Percentiles rank a stretch among this genome's conserved stretches.
These are phyloP conservation scores for Tylopilus sp. DNA, from an alignment of 768 basidiomycete genomes.

Conservation along the genomic window DNA sequence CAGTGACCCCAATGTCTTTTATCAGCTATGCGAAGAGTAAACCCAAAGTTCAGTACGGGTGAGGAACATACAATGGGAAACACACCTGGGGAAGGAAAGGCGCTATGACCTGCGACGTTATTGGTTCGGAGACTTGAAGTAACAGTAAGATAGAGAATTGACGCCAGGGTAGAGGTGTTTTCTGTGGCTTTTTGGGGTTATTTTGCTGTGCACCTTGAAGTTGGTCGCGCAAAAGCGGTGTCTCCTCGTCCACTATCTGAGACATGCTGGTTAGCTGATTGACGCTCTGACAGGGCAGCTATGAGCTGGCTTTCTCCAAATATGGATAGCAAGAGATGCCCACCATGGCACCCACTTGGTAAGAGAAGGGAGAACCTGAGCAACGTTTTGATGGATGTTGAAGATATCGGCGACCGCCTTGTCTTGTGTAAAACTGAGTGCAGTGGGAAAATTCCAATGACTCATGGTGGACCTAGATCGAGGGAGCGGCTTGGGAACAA, in stretches of 20 bases:
- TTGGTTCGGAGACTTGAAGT: constrained; percentile 70
- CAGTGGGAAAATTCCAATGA: neutral
- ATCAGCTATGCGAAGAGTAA: constrained; percentile 18
- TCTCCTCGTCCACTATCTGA: constrained; percentile 50
- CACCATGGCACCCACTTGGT: neutral
- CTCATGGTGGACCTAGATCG: neutral
- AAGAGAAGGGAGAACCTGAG: no score
- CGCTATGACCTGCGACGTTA: constrained; percentile 70
- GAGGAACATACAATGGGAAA: neutral
- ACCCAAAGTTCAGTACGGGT: neutral
- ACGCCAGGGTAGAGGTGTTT: constrained; percentile 61
- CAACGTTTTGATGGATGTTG: neutral
- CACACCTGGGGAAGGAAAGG: constrained; percentile 64
- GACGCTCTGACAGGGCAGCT: neutral
- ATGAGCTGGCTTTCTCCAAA: neutral
- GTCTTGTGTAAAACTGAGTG: neutral
- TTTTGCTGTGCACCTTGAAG: constrained; percentile 4
- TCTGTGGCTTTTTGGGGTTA: constrained; percentile 23
- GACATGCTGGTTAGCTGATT: constrained; percentile 1
- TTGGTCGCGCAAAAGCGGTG: constrained; percentile 45
- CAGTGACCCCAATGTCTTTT: constrained; percentile 34
- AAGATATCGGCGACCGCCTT: no score
- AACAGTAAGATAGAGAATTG: constrained; percentile 68
- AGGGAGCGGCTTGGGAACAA: no score
- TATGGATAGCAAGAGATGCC: neutral